These are phyloP conservation scores for Yamadazyma buinensis DNA, from an alignment of 1,139 yeast genomes.

Conservation along the genomic window DNA sequence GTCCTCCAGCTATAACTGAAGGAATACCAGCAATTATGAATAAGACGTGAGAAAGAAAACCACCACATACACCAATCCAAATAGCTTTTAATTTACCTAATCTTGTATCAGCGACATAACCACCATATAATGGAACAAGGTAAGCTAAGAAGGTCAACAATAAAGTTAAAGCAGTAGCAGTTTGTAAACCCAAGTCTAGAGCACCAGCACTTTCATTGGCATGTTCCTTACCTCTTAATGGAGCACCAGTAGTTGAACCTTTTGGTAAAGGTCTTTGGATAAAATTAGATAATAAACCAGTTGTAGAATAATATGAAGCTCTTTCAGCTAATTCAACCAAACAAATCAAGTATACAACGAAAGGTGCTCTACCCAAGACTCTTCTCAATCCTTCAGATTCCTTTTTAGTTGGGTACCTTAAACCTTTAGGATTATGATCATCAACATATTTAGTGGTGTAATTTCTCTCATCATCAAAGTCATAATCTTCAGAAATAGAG, in stretches of 20 bases:
- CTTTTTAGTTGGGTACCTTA: slow-evolving; percentile 33
- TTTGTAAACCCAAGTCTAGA: slow-evolving; percentile 33
- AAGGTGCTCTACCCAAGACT: slow-evolving; percentile 27
- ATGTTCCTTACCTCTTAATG: slow-evolving; percentile 24
- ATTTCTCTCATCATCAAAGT: slow-evolving; percentile 20
- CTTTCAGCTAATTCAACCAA: slow-evolving; percentile 45
- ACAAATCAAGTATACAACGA: slow-evolving; percentile 32
- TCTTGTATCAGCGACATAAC: slow-evolving; percentile 40
- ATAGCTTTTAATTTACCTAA: slow-evolving; percentile 41
- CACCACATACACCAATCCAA: slow-evolving; percentile 37
- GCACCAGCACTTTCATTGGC: slow-evolving; percentile 39
- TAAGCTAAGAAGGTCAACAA: slow-evolving; percentile 40
- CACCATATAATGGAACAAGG: slow-evolving; percentile 41
- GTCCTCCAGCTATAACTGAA: slow-evolving; percentile 28
- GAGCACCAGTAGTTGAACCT: slow-evolving; percentile 46
- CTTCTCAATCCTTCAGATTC: slow-evolving; percentile 46
- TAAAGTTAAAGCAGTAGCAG: slow-evolving; percentile 38
- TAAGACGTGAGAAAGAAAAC: slow-evolving; percentile 34
- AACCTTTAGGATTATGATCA: slow-evolving; percentile 32
- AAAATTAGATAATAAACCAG: slow-evolving; percentile 40
- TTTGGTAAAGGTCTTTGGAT: slow-evolving; percentile 48
- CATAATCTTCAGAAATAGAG: slow-evolving; percentile 18
- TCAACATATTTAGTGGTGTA: slow-evolving; percentile 25
- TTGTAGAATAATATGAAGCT: slow-evolving; percentile 44
- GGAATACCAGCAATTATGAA: slow-evolving; percentile 43